These are phyloP conservation scores for Colletotrichum eremochloae DNA, from an alignment of 2,329 filamentous ascomycete species.

Conservation along the genomic window DNA sequence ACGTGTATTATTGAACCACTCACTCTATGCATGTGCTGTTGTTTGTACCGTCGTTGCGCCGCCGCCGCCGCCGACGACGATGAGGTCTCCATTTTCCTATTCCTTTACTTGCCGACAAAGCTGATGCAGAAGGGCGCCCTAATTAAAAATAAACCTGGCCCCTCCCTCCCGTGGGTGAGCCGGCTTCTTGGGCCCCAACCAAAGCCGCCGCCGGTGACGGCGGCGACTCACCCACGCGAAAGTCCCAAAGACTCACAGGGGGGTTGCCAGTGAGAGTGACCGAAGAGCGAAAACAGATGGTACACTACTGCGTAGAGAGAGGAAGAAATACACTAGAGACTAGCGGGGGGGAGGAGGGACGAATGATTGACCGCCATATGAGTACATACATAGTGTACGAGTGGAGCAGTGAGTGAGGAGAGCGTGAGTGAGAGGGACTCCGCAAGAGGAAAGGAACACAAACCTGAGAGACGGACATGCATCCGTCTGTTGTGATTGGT, in stretches of 20 bases:
- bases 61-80: no score
- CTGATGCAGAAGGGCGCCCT: conserved; percentile 19
- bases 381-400: background rate
- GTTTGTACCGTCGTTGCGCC: conserved; percentile 1
- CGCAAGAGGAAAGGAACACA: no score
- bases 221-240: conserved; percentile 6
- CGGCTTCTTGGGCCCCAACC: conserved; percentile 41
- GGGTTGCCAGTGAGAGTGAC: conserved; percentile 4
- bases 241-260: conserved; percentile 19
- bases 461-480: background rate
- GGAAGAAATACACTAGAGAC: background rate
- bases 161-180: conserved; percentile 36
- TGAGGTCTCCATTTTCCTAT: conserved; percentile 10
- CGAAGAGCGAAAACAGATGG: conserved; percentile 1
- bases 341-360: background rate
- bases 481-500: background rate
- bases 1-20: background rate
- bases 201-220: conserved; percentile 5
- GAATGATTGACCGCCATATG: conserved; percentile 19
- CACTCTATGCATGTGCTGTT: background rate
- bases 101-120: conserved; percentile 22
- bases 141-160: conserved; percentile 39
- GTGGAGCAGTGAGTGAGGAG: background rate
- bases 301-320: background rate
- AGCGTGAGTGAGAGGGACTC: no score